Evolutionary conservation across 192 early-diverging fungal species (phyloP).

Genomic region (Jimgerdemannia flammicorona): DNA sequence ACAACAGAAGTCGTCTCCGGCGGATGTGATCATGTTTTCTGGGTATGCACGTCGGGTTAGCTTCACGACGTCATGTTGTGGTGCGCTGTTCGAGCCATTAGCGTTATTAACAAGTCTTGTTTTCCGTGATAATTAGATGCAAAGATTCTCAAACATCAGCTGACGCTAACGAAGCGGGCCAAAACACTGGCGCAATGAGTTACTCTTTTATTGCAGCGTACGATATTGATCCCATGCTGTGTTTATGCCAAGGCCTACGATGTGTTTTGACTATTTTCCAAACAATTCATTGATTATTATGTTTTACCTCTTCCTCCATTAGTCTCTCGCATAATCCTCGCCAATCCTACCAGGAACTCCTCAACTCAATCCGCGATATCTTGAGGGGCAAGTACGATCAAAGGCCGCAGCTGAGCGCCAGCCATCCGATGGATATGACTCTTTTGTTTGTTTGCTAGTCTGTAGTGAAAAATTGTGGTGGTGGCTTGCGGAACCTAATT

Average conservation of each 20-base stretch:
- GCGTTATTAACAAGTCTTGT: background rate
- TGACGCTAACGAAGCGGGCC: constrained; percentile 59
- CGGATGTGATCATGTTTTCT: constrained; percentile 79
- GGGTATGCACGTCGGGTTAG: constrained; percentile 40
- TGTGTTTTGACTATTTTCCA: background rate
- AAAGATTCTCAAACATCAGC: constrained; percentile 84
- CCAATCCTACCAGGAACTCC: constrained; percentile 66
- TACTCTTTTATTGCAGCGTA: constrained; percentile 59
- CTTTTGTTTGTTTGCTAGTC: constrained; percentile 24
- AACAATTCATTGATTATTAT: too few relatives aligned
- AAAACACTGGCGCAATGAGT: constrained; percentile 72
- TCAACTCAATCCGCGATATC: constrained; percentile 64
- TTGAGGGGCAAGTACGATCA: constrained; percentile 64
- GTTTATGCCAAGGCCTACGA: constrained; percentile 1
- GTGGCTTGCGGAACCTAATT: too few relatives aligned
- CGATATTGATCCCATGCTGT: constrained; percentile 12
- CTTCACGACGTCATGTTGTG: background rate
- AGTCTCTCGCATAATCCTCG: constrained; percentile 50
- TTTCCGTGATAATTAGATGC: constrained; percentile 37
- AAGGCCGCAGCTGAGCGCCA: constrained; percentile 74
- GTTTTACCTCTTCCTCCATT: background rate
- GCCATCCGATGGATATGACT: constrained; percentile 62
- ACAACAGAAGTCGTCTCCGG: constrained; percentile 41
- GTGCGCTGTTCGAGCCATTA: background rate
- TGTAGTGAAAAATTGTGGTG: background rate